These are phyloP conservation scores for Aureobasidium sp. DNA, from an alignment of 2,329 filamentous ascomycete species.

Conservation along the genomic window DNA sequence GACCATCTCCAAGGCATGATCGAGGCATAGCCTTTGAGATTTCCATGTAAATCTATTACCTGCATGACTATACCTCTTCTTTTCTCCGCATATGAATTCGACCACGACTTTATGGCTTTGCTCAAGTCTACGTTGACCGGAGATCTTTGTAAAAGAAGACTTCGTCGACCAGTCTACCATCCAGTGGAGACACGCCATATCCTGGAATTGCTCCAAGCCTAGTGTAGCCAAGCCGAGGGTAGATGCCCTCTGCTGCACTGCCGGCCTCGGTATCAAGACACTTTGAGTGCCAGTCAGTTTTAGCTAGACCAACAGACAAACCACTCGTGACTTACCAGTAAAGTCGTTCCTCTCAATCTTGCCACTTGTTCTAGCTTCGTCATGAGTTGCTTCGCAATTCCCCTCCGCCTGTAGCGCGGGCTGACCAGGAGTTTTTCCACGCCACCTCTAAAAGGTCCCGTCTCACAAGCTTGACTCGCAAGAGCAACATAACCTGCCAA, in stretches of 20 bases:
- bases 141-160: conserved; percentile 57
- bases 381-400: conserved; percentile 49
- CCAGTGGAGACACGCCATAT: conserved; percentile 44
- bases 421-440: conserved; percentile 55
- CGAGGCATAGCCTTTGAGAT: background rate
- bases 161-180: conserved; percentile 44
- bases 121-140: conserved; percentile 2
- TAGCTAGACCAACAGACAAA: conserved; percentile 3
- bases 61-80: background rate
- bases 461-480: conserved; percentile 46
- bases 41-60: conserved; percentile 8
- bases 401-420: conserved; percentile 44
- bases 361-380: conserved; percentile 51
- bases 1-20: conserved; percentile 24
- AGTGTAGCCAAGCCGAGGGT: conserved; percentile 50
- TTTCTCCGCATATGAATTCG: background rate
- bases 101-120: background rate
- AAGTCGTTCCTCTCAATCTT: conserved; percentile 39
- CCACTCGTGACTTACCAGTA: conserved; percentile 43
- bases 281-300: conserved; percentile 29
- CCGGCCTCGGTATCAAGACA: conserved; percentile 48
- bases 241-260: conserved; percentile 48
- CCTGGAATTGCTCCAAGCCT: conserved; percentile 50
- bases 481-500: conserved; percentile 54
- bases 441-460: conserved; percentile 47